phyloP scores from a whole-genome alignment of 2,329 filamentous ascomycete genomes.

The Corniculantispora saksenae region DNA sequence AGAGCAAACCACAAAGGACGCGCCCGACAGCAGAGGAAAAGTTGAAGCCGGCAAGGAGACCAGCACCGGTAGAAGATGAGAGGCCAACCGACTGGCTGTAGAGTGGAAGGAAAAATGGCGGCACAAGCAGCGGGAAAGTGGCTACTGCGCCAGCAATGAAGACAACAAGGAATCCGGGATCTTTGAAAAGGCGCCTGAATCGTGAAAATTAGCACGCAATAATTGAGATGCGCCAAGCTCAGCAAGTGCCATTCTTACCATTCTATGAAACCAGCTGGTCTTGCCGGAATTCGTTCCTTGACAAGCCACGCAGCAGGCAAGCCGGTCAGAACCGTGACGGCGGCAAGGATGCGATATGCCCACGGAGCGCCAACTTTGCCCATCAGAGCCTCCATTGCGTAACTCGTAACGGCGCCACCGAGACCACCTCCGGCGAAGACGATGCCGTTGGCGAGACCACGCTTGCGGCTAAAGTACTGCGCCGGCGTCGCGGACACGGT shows the following conservation, averaged over 20 bases:
- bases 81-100: conserved; percentile 58
- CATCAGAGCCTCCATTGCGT: conserved; percentile 51
- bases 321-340: conserved; percentile 54
- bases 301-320: conserved; percentile 57
- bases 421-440: conserved; percentile 56
- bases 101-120: conserved; percentile 62
- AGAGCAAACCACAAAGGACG: conserved; percentile 53
- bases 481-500: conserved; percentile 48
- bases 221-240: no score
- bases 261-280: conserved; percentile 47
- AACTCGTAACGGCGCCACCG: conserved; percentile 54
- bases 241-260: conserved; percentile 36
- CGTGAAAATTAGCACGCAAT: no score
- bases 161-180: conserved; percentile 51
- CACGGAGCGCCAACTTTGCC: conserved; percentile 47
- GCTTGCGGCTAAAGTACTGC: conserved; percentile 56
- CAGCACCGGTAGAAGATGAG: conserved; percentile 53
- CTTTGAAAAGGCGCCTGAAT: conserved; percentile 52
- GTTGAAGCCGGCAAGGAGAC: conserved; percentile 62
- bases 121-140: conserved; percentile 62
- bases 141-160: conserved; percentile 57
- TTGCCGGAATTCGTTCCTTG: conserved; percentile 44
- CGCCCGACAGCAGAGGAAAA: conserved; percentile 60
- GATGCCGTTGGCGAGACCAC: conserved; percentile 57
- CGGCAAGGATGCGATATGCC: conserved; percentile 54